phyloP scores from a whole-genome alignment of 1,284 basidiomycete species.

The Pholiota adiposa region DNA sequence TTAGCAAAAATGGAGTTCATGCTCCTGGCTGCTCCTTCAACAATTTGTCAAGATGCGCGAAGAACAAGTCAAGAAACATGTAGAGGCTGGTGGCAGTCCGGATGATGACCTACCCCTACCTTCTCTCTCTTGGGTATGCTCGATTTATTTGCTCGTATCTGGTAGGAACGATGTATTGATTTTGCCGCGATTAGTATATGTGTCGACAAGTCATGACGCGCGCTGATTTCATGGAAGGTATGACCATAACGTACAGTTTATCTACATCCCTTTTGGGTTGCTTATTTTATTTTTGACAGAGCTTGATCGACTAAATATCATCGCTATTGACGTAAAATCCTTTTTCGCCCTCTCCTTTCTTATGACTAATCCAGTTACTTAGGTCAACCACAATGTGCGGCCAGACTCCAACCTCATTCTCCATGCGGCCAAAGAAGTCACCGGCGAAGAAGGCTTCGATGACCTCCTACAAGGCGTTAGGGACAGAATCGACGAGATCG shows the following conservation, averaged over 20 bases:
- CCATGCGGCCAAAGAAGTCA: conserved; percentile 70
- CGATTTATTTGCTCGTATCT: neutral
- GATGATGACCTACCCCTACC: conserved; percentile 57
- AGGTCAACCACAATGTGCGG: conserved; percentile 78
- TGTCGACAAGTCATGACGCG: conserved; percentile 83
- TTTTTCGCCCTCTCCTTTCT: neutral
- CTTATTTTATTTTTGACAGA: conserved; percentile 38
- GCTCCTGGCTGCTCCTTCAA: conserved; percentile 74
- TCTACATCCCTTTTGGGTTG: neutral
- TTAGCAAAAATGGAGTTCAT: conserved; percentile 82
- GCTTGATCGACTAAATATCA: conserved; percentile 69
- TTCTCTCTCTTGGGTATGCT: conserved; percentile 61
- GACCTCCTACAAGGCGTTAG: conserved; percentile 72
- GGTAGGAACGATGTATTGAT: neutral
- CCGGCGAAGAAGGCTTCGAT: conserved; percentile 74
- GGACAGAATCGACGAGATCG: conserved; percentile 75
- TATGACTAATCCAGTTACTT: neutral
- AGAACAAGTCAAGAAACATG: conserved; percentile 45
- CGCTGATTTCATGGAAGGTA: conserved; percentile 79
- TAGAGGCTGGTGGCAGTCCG: conserved; percentile 33
- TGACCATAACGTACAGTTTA: conserved; percentile 17
- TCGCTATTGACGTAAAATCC: conserved; percentile 70
- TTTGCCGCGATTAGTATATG: conserved; percentile 47
- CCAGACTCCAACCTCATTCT: conserved; percentile 80
- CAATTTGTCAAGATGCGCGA: conserved; percentile 68